Evolutionary conservation across 2,329 filamentous ascomycete genomes (phyloP), one percentile per base, ranked within the genome.

Genomic region (Penicillium fuscoglaucum): DNA sequence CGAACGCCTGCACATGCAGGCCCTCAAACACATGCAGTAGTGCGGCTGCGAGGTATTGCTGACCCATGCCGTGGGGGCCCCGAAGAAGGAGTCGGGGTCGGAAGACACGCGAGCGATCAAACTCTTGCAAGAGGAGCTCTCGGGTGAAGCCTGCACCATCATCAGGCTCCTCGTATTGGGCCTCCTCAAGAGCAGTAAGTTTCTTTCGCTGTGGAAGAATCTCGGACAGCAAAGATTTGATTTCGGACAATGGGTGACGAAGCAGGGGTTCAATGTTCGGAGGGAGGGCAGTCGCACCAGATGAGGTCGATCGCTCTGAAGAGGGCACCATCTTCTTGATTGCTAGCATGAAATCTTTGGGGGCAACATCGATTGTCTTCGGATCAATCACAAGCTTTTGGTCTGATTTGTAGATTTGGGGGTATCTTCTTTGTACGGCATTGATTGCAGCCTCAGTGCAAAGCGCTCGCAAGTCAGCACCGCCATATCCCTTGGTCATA

Each of bases 391-490:
- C 78, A 33, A 98, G 85, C 77, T 97, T 97, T 72, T 96, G 87
- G 64, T 90, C 88, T 0, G 93, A 93, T 26, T 86, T 85, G 79
- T 99, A 99, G 61, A 99, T 97, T 70, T 99, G 95, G 17, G 95
- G 95, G 71, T 96, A 99, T 4, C 90, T 93, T 67, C 95, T 85
- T 75, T 99, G 95, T 26, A 99, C 95, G 2, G 95, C 90, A 73
- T 99, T 99, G 58, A 99, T 81, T 3, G 95, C 91, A 37, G 95
- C 93, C 79, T 99, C 95, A 0, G 95, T 99, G 75, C 93, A 98
- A 33, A 99, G 83, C 13, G 95, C 93, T 61, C 95, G 87, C 62
- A 99, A 79, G 77, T 99, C 95, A 29, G 95, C 95, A 83, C 95
- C 95, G 61, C 93, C 95, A 67, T 98, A 98, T 15, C 96, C 96